Evolutionary conservation across 2,329 filamentous ascomycete species (phyloP).

Genomic region (Aureobasidium sp.): DNA sequence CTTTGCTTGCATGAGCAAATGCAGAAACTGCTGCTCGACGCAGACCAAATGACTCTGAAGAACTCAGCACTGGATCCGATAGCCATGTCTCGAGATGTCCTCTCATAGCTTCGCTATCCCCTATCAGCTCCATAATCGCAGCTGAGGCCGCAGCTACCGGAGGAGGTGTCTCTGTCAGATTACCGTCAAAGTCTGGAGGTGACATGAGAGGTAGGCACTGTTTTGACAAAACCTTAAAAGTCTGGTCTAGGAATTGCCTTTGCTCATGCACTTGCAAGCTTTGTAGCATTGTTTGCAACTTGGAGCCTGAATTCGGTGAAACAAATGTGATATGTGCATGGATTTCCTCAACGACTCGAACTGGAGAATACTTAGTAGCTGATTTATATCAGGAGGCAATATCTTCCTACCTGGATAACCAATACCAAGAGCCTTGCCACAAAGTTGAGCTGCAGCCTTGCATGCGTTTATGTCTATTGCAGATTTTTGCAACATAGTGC

Average conservation of each 20-base stretch:
- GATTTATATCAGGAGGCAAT: not conserved
- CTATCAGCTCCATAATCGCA: slow-evolving; percentile 16
- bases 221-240: slow-evolving; percentile 26
- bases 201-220: not conserved
- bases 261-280: slow-evolving; percentile 44
- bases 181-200: not conserved
- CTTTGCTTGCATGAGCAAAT: slow-evolving; percentile 17
- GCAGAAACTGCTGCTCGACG: slow-evolving; percentile 26
- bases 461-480: slow-evolving; percentile 28
- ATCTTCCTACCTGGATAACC: slow-evolving; percentile 59
- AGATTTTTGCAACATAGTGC: slow-evolving; percentile 40
- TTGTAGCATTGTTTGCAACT: slow-evolving; percentile 29
- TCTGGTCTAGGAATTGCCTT: slow-evolving; percentile 34
- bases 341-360: slow-evolving; percentile 14
- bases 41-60: slow-evolving; percentile 20
- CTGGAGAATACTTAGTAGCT: not conserved
- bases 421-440: slow-evolving; percentile 57
- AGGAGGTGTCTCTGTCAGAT: not conserved
- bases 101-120: slow-evolving; percentile 16
- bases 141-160: slow-evolving; percentile 17
- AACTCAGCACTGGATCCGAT: slow-evolving; percentile 21
- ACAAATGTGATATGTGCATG: not conserved
- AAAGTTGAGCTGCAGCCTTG: slow-evolving; percentile 34
- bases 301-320: not conserved
- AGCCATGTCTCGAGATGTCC: slow-evolving; percentile 22